Evolutionary conservation across 352 stramenopile species (phyloP).

Genomic region (Globisporangium lucens): DNA sequence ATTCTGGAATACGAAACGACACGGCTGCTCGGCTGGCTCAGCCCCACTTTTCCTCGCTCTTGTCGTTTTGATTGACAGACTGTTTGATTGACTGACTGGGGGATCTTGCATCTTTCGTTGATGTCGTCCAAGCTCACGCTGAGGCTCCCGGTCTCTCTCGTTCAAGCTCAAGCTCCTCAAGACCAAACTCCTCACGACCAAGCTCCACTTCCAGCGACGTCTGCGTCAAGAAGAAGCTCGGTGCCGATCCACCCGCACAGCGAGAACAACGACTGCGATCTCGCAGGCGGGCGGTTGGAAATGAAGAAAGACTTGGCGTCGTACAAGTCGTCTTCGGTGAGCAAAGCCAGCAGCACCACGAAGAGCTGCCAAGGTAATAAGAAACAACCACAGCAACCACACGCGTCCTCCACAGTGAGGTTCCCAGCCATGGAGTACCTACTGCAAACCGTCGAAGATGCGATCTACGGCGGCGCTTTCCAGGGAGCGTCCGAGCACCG

Average conservation of each 20-base stretch:
- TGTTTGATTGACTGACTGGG: no score
- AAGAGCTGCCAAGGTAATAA: background rate
- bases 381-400: background rate
- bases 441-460: slow-evolving; percentile 10
- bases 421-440: slow-evolving; percentile 13
- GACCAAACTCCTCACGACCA: background rate
- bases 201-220: background rate
- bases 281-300: background rate
- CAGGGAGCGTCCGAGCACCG: slow-evolving; percentile 9
- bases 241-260: background rate
- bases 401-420: background rate
- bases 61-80: background rate
- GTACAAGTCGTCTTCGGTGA: background rate
- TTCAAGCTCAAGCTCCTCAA: background rate
- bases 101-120: background rate
- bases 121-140: slow-evolving; percentile 14
- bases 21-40: background rate
- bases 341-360: background rate
- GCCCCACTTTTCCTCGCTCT: background rate
- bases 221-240: background rate
- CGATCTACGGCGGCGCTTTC: slow-evolving; percentile 11
- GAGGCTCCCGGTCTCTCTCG: background rate
- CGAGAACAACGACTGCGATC: slow-evolving; percentile 7
- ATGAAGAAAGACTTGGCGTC: background rate
- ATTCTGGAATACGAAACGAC: slow-evolving; percentile 5